Percentiles rank a stretch among this genome's conserved stretches.
Conservation (phyloP, 2,329 filamentous ascomycete species). For the Aspergillus spinulosporus region DNA sequence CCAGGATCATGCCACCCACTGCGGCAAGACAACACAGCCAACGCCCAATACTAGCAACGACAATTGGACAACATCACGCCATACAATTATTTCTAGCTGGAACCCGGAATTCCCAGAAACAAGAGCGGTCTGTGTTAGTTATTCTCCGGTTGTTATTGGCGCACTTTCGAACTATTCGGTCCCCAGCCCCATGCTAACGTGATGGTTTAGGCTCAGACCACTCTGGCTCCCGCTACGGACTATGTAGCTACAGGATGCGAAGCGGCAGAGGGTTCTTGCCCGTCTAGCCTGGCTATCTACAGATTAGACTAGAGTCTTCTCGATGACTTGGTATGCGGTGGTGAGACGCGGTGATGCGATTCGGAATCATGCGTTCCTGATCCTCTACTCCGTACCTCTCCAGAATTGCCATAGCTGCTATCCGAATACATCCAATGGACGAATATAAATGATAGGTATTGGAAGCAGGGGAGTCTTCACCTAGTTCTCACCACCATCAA, state of each 20-base stretch:
- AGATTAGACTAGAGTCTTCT: no score
- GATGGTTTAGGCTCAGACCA: constrained; percentile 5
- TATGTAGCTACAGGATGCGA: background rate
- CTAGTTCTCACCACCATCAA: background rate
- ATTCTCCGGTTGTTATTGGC: constrained; percentile 1
- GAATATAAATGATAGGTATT: background rate
- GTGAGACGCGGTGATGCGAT: constrained; percentile 7
- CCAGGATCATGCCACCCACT: constrained; percentile 3
- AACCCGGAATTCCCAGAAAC: background rate
- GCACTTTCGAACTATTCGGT: background rate
- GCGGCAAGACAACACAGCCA: background rate
- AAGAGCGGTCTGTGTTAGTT: constrained; percentile 1
- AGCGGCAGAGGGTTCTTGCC: background rate
- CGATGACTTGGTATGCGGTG: background rate
- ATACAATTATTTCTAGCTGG: background rate
- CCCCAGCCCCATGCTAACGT: background rate
- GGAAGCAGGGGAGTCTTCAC: background rate
- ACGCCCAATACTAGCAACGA: background rate
- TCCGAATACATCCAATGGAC: background rate
- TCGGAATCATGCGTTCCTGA: constrained; percentile 8
- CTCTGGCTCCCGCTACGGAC: background rate
- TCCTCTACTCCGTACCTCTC: background rate
- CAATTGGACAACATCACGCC: background rate
- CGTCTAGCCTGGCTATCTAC: background rate
- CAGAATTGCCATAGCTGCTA: background rate